A percentile compares a stretch with the other conserved stretches of the same genome.
These are phyloP conservation scores for Schizochytrium sp. DNA, from an alignment of 108 stramenopile species.

Conservation along the genomic window DNA sequence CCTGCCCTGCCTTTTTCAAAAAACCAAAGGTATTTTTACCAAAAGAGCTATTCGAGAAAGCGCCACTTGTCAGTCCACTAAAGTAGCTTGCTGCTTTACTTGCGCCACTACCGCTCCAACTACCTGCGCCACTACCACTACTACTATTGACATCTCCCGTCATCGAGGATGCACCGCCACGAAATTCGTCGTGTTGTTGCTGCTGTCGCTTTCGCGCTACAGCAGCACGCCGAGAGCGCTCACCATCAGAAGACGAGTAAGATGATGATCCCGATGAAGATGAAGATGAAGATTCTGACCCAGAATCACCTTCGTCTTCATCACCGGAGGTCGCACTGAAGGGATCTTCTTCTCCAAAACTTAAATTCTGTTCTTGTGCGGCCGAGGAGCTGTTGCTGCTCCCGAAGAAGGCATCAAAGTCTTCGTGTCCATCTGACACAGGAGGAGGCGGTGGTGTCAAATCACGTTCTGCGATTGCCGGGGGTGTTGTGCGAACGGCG, in stretches of 20 bases:
- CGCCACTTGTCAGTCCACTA: not conserved
- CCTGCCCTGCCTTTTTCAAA: slow-evolving; percentile 58
- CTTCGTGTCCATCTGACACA: not conserved
- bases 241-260: not conserved
- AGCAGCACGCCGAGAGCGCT: not conserved
- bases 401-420: slow-evolving; percentile 6
- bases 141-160: too few relatives aligned
- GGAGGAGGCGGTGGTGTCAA: not conserved
- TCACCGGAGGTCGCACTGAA: slow-evolving; percentile 29
- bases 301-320: not conserved
- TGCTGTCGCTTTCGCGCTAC: too few relatives aligned
- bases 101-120: too few relatives aligned
- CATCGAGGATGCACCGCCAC: too few relatives aligned
- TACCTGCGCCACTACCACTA: too few relatives aligned
- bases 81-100: not conserved
- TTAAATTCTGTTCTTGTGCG: not conserved
- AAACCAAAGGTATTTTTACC: slow-evolving; percentile 1
- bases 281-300: not conserved
- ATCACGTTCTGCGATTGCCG: not conserved
- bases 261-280: not conserved
- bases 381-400: not conserved
- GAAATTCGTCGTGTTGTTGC: too few relatives aligned
- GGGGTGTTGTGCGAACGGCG: not conserved
- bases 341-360: not conserved
- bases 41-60: not conserved